These are phyloP conservation scores for Vaccinium darrowii DNA, from an alignment of 148 eudicot genomes.

Conservation along the genomic window DNA sequence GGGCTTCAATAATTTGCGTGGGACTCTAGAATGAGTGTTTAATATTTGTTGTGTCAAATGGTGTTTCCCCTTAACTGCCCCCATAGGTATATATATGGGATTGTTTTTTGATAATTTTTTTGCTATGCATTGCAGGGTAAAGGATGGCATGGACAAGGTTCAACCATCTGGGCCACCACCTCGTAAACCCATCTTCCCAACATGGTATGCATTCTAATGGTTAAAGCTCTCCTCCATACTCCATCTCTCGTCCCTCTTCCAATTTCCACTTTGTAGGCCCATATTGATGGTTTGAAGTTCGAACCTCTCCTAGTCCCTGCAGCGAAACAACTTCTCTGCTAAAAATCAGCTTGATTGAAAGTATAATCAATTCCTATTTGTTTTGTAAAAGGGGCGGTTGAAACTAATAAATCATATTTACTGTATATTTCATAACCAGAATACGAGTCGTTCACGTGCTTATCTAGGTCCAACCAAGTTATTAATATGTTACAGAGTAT, in stretches of 20 bases:
- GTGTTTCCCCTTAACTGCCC: no score
- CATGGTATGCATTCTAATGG: slow-evolving; percentile 20
- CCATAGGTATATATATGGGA: no score
- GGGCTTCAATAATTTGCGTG: no score
- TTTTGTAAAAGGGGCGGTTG: neutral
- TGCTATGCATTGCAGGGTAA: slow-evolving; percentile 1
- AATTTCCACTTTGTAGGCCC: neutral
- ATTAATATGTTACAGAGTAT: no score
- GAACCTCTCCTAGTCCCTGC: neutral
- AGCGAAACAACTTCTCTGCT: neutral
- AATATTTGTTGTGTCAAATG: no score
- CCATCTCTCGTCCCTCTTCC: neutral
- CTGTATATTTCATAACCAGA: no score
- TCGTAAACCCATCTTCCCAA: slow-evolving; percentile 20
- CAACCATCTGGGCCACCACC: slow-evolving; percentile 16
- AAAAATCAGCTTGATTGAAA: neutral
- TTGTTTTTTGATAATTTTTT: neutral
- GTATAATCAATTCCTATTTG: neutral
- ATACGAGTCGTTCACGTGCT: no score
- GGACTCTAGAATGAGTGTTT: no score
- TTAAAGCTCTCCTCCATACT: neutral
- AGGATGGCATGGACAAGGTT: slow-evolving; percentile 15
- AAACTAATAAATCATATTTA: neutral
- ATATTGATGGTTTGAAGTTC: neutral
- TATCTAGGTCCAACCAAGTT: no score